Conservation (phyloP, 202 grass and related monocot genomes). For the Panicum hallii region DNA sequence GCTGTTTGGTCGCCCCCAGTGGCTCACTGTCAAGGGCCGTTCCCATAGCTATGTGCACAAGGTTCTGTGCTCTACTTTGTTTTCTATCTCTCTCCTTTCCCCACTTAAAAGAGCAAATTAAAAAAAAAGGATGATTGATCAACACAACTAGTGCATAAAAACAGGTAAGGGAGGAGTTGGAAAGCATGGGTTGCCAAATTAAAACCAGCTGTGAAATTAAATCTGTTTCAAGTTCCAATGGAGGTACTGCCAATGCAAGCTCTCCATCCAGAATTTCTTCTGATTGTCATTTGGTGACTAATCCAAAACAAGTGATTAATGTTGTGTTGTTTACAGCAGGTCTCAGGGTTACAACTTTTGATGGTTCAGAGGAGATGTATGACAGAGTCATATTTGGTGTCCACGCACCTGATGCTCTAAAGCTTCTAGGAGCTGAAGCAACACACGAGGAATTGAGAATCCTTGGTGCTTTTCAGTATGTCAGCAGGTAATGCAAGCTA, state of each 20-base stretch:
- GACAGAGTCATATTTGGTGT: slow-evolving; percentile 73
- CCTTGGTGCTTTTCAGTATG: slow-evolving; percentile 84
- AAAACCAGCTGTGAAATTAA: slow-evolving; percentile 68
- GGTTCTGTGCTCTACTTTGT: slow-evolving; percentile 39
- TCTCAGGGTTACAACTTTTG: slow-evolving; percentile 48
- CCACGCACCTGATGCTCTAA: slow-evolving; percentile 86
- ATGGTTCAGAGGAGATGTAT: slow-evolving; percentile 62
- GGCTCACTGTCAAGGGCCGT: slow-evolving; percentile 86
- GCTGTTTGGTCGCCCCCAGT: slow-evolving; percentile 86
- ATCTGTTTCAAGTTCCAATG: slow-evolving; percentile 61
- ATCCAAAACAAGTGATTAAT: slow-evolving; percentile 1
- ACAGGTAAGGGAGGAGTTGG: slow-evolving; percentile 77
- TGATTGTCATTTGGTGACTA: neutral
- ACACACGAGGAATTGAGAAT: slow-evolving; percentile 78
- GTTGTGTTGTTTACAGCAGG: slow-evolving; percentile 40
- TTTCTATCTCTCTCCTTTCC: neutral
- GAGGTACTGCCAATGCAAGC: slow-evolving; percentile 48
- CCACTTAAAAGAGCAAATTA: too few species aligned
- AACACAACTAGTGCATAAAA: slow-evolving; percentile 10
- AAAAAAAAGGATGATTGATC: slow-evolving; percentile 10
- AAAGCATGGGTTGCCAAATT: slow-evolving; percentile 68
- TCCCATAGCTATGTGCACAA: slow-evolving; percentile 80
- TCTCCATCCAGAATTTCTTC: neutral
- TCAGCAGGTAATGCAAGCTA: slow-evolving; percentile 55
- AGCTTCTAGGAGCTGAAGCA: slow-evolving; percentile 67